Evolutionary conservation across 2,329 filamentous ascomycete genomes (phyloP), one percentile per base, ranked within the genome.

Genomic region (Ascochyta rabiei): DNA sequence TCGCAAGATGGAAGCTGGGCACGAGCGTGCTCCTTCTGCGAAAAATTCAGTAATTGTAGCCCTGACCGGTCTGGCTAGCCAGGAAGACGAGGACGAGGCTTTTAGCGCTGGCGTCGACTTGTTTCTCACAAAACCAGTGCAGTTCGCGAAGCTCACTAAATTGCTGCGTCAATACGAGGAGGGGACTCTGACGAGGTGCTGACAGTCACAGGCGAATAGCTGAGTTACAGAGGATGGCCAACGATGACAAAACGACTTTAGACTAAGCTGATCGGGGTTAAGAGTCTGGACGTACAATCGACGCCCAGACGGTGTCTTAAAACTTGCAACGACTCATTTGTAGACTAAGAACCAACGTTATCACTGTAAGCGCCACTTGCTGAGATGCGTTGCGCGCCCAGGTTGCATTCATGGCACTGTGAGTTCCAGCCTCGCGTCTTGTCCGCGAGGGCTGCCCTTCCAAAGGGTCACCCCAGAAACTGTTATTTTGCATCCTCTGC

Each of bases 41-140:
- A 39, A 40, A 35, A 23, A 42, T 28, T 44, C 47, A 18, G 15
- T 56, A n/a, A 49, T 58, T 26, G 46, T 55, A 21, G 63, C 63
- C 16, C 44, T 69, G 39, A 69, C 66, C 12, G 64, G 63, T 6
- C 46, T 68, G 2, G 65, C 57, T 6, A 54, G 44, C 23, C 59
- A 47, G 13, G 44, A 41, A 2, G 51, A 48, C 2, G 56, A 58
- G 37, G 42, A 59, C 7, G 55, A 62, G 13, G 64, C 66, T 15
- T 56, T 63, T 16, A 41, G 37, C 6, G 56, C 54, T 19, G 65
- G 65, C 3, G 53, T 62, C 18, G 56, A 69, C 30, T 21, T 60
- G 16, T 69, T 64, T 39, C 30, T 68, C 10, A 62, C 61, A 15
- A 69, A 69, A 33, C 66, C 66, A 4, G 60, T 66, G 9, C 49